Evolutionary conservation across 2,329 filamentous ascomycete species (phyloP).

Genomic region (Chaetomium globosum): DNA sequence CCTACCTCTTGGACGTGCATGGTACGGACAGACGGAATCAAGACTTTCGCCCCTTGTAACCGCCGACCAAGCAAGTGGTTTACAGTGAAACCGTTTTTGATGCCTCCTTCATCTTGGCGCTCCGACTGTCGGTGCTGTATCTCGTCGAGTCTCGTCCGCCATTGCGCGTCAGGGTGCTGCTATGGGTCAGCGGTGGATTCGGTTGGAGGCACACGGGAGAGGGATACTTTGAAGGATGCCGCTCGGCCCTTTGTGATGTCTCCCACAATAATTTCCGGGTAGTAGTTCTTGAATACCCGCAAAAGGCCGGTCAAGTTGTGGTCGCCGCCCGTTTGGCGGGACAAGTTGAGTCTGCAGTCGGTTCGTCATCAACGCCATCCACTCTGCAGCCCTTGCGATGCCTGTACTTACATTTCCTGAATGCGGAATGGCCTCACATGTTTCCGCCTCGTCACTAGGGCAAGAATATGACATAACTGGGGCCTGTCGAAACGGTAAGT

Average conservation of each 20-base stretch:
- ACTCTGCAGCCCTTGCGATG: neutral
- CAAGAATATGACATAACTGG: slow-evolving; percentile 74
- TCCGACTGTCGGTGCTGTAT: slow-evolving; percentile 63
- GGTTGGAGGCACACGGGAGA: neutral
- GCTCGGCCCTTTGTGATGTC: slow-evolving; percentile 64
- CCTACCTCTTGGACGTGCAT: slow-evolving; percentile 69
- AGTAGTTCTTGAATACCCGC: slow-evolving; percentile 86
- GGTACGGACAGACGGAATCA: slow-evolving; percentile 72
- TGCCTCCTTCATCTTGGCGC: slow-evolving; percentile 49
- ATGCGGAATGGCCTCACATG: slow-evolving; percentile 85
- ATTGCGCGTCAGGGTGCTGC: slow-evolving; percentile 73
- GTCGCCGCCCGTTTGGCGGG: slow-evolving; percentile 68
- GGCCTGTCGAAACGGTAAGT: slow-evolving; percentile 47
- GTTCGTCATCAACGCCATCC: slow-evolving; percentile 24
- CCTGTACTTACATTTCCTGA: slow-evolving; percentile 64
- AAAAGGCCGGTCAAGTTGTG: slow-evolving; percentile 73
- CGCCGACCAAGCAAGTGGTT: slow-evolving; percentile 53
- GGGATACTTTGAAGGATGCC: slow-evolving; percentile 61
- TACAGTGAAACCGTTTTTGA: slow-evolving; percentile 64
- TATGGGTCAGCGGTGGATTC: slow-evolving; percentile 36
- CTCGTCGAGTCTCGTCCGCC: slow-evolving; percentile 67
- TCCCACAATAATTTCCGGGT: slow-evolving; percentile 82
- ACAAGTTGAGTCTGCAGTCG: slow-evolving; percentile 54
- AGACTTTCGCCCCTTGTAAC: slow-evolving; percentile 52
- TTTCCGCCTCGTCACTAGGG: slow-evolving; percentile 75